A percentile compares a stretch with the other conserved stretches of the same genome.
Conservation (phyloP, 148 eudicot genomes). For the Heliosperma pusillum region DNA sequence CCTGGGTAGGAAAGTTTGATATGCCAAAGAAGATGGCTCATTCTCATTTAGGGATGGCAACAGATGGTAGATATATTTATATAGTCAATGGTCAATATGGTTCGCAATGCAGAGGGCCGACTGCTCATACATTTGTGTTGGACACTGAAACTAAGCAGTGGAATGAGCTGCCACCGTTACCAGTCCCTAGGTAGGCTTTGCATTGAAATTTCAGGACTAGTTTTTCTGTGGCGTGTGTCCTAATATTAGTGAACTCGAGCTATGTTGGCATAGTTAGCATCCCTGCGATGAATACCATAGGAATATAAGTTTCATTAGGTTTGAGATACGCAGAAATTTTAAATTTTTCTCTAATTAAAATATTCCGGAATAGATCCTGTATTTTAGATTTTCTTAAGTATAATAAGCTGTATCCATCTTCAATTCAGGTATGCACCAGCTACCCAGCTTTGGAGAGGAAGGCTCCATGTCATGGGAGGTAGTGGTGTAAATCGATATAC, state of each 20-base stretch:
- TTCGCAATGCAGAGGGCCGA: constrained; percentile 97
- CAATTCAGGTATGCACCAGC: constrained; percentile 89
- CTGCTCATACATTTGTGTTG: constrained; percentile 76
- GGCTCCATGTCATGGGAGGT: constrained; percentile 99
- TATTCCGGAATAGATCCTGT: neutral
- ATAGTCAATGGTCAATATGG: constrained; percentile 97
- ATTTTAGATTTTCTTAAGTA: neutral
- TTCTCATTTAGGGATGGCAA: constrained; percentile 98
- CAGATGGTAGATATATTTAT: constrained; percentile 93
- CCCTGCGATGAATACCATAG: neutral
- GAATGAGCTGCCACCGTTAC: constrained; percentile 73
- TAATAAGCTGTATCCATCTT: neutral
- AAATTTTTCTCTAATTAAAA: neutral
- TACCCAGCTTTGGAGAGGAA: constrained; percentile 95
- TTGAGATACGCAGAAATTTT: neutral
- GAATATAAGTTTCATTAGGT: neutral
- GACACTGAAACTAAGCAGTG: constrained; percentile 86
- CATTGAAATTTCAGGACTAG: neutral
- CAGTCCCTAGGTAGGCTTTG: constrained; percentile 69
- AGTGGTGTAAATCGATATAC: constrained; percentile 84
- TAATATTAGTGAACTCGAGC: neutral
- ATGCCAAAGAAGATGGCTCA: constrained; percentile 99
- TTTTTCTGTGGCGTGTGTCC: neutral
- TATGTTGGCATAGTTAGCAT: neutral
- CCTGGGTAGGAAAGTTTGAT: constrained; percentile 91